Percentiles rank a stretch among this genome's conserved stretches.
These are phyloP conservation scores for Emericellopsis atlantica DNA, from an alignment of 2,329 filamentous ascomycete species.

Conservation along the genomic window DNA sequence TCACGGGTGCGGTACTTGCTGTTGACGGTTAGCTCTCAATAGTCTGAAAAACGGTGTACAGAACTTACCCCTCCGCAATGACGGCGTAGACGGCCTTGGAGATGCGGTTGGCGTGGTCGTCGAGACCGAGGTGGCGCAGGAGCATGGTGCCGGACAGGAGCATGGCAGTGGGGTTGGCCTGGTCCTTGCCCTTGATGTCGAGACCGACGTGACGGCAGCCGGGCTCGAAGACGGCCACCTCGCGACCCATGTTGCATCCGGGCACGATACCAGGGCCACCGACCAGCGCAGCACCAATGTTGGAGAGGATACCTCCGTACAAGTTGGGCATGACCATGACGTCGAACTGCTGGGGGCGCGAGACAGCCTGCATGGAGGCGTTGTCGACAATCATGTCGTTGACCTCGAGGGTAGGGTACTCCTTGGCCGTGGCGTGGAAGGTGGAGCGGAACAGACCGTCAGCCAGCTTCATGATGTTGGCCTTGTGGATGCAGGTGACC, in stretches of 20 bases:
- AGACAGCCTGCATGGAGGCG: constrained; percentile 98
- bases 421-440: constrained; percentile 84
- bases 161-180: constrained; percentile 95
- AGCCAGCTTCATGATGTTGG: constrained; percentile 99
- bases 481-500: constrained; percentile 99
- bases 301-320: constrained; percentile 97
- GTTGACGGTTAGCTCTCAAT: constrained; percentile 24
- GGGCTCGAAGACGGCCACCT: constrained; percentile 96
- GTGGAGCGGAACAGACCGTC: constrained; percentile 98
- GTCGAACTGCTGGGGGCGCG: constrained; percentile 93
- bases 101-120: constrained; percentile 97
- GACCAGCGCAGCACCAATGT: constrained; percentile 94
- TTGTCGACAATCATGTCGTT: constrained; percentile 99
- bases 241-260: constrained; percentile 98
- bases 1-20: constrained; percentile 84
- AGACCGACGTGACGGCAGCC: constrained; percentile 98
- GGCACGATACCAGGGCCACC: constrained; percentile 95
- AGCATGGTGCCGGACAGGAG: constrained; percentile 95
- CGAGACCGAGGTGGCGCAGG: constrained; percentile 88
- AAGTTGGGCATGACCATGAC: constrained; percentile 99
- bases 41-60: not conserved
- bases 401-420: constrained; percentile 89
- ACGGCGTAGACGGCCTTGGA: constrained; percentile 69
- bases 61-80: constrained; percentile 77
- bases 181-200: constrained; percentile 99